Conservation (phyloP, 2,329 filamentous ascomycete genomes). For the Cladosporium austrohemisphaericum region DNA sequence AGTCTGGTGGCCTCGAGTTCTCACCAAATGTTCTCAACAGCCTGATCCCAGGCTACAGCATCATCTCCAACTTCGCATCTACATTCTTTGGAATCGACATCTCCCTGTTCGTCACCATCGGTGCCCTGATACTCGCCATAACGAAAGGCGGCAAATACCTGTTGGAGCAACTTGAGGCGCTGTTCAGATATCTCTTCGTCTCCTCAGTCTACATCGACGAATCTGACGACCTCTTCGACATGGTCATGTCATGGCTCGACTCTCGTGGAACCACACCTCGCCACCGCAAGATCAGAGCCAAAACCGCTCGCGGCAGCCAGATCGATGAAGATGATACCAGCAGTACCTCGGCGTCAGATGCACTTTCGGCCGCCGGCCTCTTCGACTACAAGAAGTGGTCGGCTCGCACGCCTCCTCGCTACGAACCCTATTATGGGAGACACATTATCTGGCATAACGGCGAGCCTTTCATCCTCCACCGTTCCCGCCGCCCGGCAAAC, state of each 20-base stretch:
- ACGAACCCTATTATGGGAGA: slow-evolving; percentile 47
- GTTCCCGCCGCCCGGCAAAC: slow-evolving; percentile 32
- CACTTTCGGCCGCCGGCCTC: slow-evolving; percentile 39
- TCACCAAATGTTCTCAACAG: slow-evolving; percentile 47
- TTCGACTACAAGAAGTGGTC: slow-evolving; percentile 51
- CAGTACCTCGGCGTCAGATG: slow-evolving; percentile 32
- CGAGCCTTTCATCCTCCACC: slow-evolving; percentile 40
- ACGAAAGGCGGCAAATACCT: slow-evolving; percentile 38
- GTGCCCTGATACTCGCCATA: slow-evolving; percentile 41
- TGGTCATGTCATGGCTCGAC: slow-evolving; percentile 43
- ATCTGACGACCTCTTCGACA: slow-evolving; percentile 42
- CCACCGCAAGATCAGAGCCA: slow-evolving; percentile 38
- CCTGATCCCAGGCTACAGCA: slow-evolving; percentile 49
- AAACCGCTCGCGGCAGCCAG: slow-evolving; percentile 36
- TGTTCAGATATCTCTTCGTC: slow-evolving; percentile 38
- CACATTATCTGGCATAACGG: slow-evolving; percentile 44
- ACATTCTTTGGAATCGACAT: slow-evolving; percentile 46
- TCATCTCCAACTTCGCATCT: slow-evolving; percentile 43
- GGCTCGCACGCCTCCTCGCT: slow-evolving; percentile 46
- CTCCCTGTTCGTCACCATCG: slow-evolving; percentile 43
- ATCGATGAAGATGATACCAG: slow-evolving; percentile 27
- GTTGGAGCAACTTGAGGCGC: slow-evolving; percentile 29
- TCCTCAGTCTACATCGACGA: slow-evolving; percentile 45
- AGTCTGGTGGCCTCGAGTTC: slow-evolving; percentile 30
- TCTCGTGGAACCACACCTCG: slow-evolving; percentile 38